Conservation (phyloP, 1,139 yeast genomes). For the Spathaspora sp. region DNA sequence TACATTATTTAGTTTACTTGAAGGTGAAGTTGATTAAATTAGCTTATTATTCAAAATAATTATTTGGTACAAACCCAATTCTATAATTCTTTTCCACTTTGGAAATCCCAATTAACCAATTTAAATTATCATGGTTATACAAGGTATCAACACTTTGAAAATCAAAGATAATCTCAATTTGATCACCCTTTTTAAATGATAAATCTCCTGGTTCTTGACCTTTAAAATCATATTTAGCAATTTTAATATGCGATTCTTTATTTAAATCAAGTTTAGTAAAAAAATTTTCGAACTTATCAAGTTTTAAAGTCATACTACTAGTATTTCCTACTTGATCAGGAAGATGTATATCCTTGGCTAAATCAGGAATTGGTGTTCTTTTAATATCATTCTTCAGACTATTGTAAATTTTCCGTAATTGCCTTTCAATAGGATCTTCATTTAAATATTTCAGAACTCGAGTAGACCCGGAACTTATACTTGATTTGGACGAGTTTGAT, state of each 20-base stretch:
- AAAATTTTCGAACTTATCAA: conserved; percentile 24
- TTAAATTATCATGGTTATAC: conserved; percentile 19
- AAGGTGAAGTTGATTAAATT: conserved; percentile 45
- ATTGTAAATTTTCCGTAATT: conserved; percentile 34
- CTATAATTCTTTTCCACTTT: conserved; percentile 18
- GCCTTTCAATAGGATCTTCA: conserved; percentile 19
- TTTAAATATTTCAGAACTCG: conserved; percentile 20
- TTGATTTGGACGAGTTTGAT: conserved; percentile 19
- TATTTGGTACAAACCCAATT: conserved; percentile 43
- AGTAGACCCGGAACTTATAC: conserved; percentile 21
- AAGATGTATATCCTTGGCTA: neutral
- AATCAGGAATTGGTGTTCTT: conserved; percentile 28
- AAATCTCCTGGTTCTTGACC: conserved; percentile 43
- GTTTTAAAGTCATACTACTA: conserved; percentile 25
- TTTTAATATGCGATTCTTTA: conserved; percentile 11
- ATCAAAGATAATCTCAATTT: conserved; percentile 33
- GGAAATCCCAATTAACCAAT: conserved; percentile 37
- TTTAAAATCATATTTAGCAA: conserved; percentile 30
- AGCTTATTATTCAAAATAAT: conserved; percentile 28
- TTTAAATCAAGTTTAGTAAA: conserved; percentile 20
- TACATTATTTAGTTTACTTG: conserved; percentile 38
- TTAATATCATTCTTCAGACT: conserved; percentile 35
- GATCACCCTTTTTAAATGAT: conserved; percentile 36
- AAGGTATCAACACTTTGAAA: conserved; percentile 28
- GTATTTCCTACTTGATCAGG: conserved; percentile 10